Evolutionary conservation across 2,329 filamentous ascomycete genomes (phyloP), one percentile per base, ranked within the genome.

Genomic region (Xylaria hypoxylon): DNA sequence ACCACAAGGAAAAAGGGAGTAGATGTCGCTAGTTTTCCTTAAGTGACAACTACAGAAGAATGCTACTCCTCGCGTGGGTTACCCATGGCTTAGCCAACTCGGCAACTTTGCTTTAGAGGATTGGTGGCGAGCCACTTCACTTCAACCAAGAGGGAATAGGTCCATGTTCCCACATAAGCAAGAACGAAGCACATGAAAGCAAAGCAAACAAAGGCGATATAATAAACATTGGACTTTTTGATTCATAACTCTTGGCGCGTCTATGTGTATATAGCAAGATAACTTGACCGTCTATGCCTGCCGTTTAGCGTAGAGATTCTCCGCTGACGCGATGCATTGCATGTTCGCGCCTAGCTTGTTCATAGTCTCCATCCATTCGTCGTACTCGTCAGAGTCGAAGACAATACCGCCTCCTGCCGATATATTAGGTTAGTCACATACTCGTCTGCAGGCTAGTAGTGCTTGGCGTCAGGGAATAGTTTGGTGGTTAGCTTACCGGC

Each of bases 311-410:
- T 86, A 86, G n/a, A 86, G 76, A 77, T 90, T 86, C 82, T 97
- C 95, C 1, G 94, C 95, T 58, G 90, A 88, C 65, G 89, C 90
- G 78, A 98, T 94, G 80, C 93, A 96, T 72, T 91, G 87, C 84
- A 96, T 93, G 78, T 97, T 97, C 50, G 93, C 92, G 28, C 92
- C 90, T 53, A 97, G 84, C 85, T 99, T 99, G 84, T 99, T 98
- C 59, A 89, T 93, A 70, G 96, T 97, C 86, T 98, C 93, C 80
- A 95, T 88, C 85, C 94, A 97, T 80, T 98, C 96, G 70, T 97
- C 93, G 74, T 92, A 90, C 72, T 86, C 91, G 77, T 97, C 94
- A 45, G 92, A 96, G 80, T 98, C 96, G 76, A 95, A 97, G 48
- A 97, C 94, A 75, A 97, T 97, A 33, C 94, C 94, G 40, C 94